Percentiles rank a stretch among this genome's conserved stretches.
Evolutionary conservation across 2,329 filamentous ascomycete genomes (phyloP).

Genomic region (Graphiopsis chlorocephala): DNA sequence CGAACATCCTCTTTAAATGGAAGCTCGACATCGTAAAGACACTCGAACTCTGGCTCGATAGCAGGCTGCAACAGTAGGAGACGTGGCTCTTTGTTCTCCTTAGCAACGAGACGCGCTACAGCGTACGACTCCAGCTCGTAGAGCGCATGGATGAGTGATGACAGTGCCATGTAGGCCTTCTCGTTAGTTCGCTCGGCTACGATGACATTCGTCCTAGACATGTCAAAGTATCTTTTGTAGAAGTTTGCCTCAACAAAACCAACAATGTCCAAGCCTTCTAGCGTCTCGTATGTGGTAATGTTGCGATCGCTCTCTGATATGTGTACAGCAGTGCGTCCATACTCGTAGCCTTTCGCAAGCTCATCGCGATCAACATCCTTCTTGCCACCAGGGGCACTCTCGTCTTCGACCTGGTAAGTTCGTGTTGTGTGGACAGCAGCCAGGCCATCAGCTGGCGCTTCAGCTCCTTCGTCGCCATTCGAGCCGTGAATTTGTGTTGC

Average conservation of each 20-base stretch:
- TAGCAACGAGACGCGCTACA: slow-evolving; percentile 78
- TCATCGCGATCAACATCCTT: slow-evolving; percentile 77
- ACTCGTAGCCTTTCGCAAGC: slow-evolving; percentile 89
- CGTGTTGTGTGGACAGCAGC: slow-evolving; percentile 72
- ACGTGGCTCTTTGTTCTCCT: slow-evolving; percentile 75
- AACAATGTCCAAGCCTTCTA: slow-evolving; percentile 72
- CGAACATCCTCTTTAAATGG: slow-evolving; percentile 93
- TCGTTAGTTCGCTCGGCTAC: slow-evolving; percentile 74
- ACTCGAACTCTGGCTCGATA: slow-evolving; percentile 76
- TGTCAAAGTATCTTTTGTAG: slow-evolving; percentile 80
- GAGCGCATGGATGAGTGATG: slow-evolving; percentile 84
- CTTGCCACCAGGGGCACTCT: slow-evolving; percentile 72
- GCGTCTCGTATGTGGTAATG: slow-evolving; percentile 81
- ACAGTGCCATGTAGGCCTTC: slow-evolving; percentile 80
- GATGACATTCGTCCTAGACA: slow-evolving; percentile 77
- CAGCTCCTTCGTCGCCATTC: slow-evolving; percentile 31
- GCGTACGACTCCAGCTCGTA: slow-evolving; percentile 83
- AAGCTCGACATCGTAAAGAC: slow-evolving; percentile 82
- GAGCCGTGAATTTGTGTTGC: slow-evolving; percentile 46
- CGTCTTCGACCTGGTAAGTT: slow-evolving; percentile 77
- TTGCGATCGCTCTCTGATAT: slow-evolving; percentile 85
- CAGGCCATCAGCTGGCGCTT: slow-evolving; percentile 48
- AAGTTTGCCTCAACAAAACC: slow-evolving; percentile 67
- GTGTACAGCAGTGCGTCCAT: slow-evolving; percentile 85
- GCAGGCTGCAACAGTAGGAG: slow-evolving; percentile 77